phyloP scores from a whole-genome alignment of 2,329 filamentous ascomycete species.

The Botrytis deweyae region DNA sequence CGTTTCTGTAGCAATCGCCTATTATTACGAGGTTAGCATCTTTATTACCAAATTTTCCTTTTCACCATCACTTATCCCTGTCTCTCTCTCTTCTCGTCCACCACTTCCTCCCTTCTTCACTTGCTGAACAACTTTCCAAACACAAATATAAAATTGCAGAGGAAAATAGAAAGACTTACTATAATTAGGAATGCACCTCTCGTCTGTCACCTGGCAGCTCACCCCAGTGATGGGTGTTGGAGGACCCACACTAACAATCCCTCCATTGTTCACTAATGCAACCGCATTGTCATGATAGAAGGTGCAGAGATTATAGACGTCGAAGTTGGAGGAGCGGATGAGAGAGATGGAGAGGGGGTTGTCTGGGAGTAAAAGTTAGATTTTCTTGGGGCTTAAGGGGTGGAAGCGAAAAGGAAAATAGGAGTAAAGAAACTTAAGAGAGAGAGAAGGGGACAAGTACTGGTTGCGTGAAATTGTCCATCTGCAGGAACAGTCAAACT shows the following conservation, averaged over 20 bases:
- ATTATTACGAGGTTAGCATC: background rate
- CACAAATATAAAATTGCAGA: background rate
- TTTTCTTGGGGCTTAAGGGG: background rate
- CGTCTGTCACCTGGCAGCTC: conserved; percentile 4
- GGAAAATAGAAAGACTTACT: background rate
- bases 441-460: background rate
- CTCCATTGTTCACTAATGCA: conserved; percentile 8
- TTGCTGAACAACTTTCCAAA: background rate
- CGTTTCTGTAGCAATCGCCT: conserved; percentile 13
- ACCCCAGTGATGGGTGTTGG: conserved; percentile 12
- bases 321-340: conserved; percentile 21
- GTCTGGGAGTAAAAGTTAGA: background rate
- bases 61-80: fast-evolving
- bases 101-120: background rate
- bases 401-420: background rate
- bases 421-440: no score
- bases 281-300: background rate
- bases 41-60: no score
- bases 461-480: background rate
- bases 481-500: conserved; percentile 8
- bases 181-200: conserved; percentile 17
- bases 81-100: background rate
- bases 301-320: conserved; percentile 9
- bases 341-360: conserved; percentile 18
- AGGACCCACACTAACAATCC: conserved; percentile 12